A percentile compares a stretch with the other conserved stretches of the same genome.
phyloP scores from a whole-genome alignment of 208 protist species.

The Lotmaria passim region DNA sequence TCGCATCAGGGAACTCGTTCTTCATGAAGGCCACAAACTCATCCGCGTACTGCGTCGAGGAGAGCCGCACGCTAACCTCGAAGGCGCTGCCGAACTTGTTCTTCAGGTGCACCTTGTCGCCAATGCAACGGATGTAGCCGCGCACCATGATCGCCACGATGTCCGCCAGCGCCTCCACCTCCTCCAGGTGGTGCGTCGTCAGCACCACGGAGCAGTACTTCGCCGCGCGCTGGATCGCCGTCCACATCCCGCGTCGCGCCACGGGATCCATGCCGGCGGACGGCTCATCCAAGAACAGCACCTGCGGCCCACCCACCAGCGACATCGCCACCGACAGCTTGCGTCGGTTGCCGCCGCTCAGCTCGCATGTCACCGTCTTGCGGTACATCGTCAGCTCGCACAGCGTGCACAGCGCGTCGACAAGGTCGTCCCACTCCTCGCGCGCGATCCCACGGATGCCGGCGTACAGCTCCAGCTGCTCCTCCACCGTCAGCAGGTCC shows the following conservation, averaged over 20 bases:
- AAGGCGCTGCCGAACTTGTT: constrained; percentile 64
- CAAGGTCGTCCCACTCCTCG: constrained; percentile 22
- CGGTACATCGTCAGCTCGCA: constrained; percentile 44
- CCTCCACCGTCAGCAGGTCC: constrained; percentile 90
- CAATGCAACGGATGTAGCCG: constrained; percentile 78
- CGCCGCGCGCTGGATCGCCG: constrained; percentile 56
- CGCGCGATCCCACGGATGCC: constrained; percentile 43
- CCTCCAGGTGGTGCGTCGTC: constrained; percentile 94
- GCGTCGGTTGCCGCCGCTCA: constrained; percentile 75
- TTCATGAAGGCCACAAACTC: constrained; percentile 46
- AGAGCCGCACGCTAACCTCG: constrained; percentile 55
- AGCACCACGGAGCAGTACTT: constrained; percentile 80
- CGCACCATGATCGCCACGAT: constrained; percentile 82
- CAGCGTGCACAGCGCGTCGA: constrained; percentile 38
- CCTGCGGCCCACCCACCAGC: constrained; percentile 62
- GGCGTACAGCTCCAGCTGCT: constrained; percentile 84
- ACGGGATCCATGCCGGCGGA: constrained; percentile 75
- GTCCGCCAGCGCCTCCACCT: constrained; percentile 87
- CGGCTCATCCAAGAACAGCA: constrained; percentile 80
- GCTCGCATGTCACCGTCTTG: constrained; percentile 33
- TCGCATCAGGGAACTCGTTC: constrained; percentile 32
- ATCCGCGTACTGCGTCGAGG: constrained; percentile 12
- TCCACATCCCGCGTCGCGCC: constrained; percentile 67
- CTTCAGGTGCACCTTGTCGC: constrained; percentile 74
- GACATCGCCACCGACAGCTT: constrained; percentile 78